Evolutionary conservation across 139 green algal species (phyloP), one percentile per base, ranked within the genome.

Genomic region (Coelastrella sp.): DNA sequence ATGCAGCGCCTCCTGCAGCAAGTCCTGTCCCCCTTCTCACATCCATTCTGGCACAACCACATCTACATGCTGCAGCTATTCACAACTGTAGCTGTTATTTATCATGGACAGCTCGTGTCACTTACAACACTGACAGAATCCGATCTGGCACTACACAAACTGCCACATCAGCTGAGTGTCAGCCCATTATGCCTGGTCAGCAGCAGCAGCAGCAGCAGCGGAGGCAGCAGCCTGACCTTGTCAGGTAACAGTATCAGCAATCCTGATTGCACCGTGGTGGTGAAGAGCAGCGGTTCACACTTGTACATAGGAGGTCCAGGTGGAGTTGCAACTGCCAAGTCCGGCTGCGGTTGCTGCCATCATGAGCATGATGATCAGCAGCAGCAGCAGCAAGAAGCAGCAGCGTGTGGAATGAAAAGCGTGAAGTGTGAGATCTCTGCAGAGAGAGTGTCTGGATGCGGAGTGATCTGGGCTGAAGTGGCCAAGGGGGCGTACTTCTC

Each of bases 21-120:
- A 79, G 84, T 94, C 76, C 72, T 89, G 57, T 72, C 66, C 5
- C 34, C 80, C 21, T 85, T 83, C 1, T 74, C 60, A 48, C 83
- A 87, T 71, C 50, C 84, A 19, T 90, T 94, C 53, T 92, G 89
- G 89, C 68, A 68, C 73, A n/a, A 45, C 53, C 80, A 89, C 62
- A 89, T 45, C 25, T 93, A 94, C 79, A 86, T 94, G 60, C 35
- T 84, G 27, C 92, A 94, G 86, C 80, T 93, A 86, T 71, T 88
- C 32, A 85, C 93, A 53, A 84, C 89, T 43, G 71, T 94, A 64
- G 87, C 82, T 3, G 62, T 94, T 8, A 89, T 93, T 27, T 62
- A 73, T 2, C 57, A 88, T 35, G 89, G 89, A 27, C 51, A 67
- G 27, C 73, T 94, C 69, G 41, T 89, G 81, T 86, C 81, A 11